These are phyloP conservation scores for Podila epigama DNA, from an alignment of 192 early-diverging fungal species.

Conservation along the genomic window DNA sequence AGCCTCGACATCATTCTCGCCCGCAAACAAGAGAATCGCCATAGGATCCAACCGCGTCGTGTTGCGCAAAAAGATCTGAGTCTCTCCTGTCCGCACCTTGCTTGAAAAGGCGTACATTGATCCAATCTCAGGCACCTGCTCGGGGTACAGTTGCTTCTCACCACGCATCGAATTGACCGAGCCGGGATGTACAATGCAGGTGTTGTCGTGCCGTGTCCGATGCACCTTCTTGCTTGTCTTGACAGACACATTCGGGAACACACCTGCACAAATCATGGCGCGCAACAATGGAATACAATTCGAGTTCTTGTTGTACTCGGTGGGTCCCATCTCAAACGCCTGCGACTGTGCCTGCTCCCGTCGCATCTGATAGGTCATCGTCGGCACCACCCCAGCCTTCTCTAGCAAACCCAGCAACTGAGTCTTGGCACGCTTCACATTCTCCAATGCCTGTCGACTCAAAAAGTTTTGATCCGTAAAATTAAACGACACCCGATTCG, in stretches of 20 bases:
- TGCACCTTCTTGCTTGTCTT: conserved; percentile 50
- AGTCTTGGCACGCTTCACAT: conserved; percentile 51
- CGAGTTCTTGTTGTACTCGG: conserved; percentile 65
- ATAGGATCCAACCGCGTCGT: conserved; percentile 51
- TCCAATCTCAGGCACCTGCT: conserved; percentile 35
- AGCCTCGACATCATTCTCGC: conserved; percentile 44
- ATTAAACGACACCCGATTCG: conserved; percentile 29
- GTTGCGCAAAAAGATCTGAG: conserved; percentile 50
- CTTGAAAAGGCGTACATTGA: conserved; percentile 53
- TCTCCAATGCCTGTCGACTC: conserved; percentile 48
- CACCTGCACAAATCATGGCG: conserved; percentile 79
- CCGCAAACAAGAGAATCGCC: conserved; percentile 51
- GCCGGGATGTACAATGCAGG: conserved; percentile 49
- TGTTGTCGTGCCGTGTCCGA: conserved; percentile 51
- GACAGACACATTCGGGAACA: conserved; percentile 75
- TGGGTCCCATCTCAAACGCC: conserved; percentile 45
- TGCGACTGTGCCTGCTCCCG: conserved; percentile 23
- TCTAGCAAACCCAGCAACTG: conserved; percentile 53
- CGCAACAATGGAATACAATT: conserved; percentile 69
- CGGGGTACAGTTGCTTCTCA: conserved; percentile 25
- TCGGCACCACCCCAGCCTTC: conserved; percentile 52
- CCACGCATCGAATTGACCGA: conserved; percentile 51
- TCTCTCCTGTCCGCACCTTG: conserved; percentile 48
- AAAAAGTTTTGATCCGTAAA: conserved; percentile 56
- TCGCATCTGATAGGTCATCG: conserved; percentile 32